phyloP scores from a whole-genome alignment of 805 yeast genomes.

The Candida patagonica region DNA sequence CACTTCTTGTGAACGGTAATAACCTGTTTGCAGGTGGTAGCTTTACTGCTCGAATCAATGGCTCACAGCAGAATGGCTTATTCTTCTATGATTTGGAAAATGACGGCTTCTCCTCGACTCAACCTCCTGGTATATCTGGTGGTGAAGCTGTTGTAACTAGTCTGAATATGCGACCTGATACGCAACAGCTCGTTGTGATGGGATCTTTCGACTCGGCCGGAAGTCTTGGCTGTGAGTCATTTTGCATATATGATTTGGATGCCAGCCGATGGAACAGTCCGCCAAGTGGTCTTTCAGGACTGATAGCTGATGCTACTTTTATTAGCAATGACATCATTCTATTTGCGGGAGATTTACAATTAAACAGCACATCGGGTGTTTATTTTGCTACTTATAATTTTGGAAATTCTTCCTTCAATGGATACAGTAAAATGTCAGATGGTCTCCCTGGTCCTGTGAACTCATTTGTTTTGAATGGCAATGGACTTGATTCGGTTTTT shows the following conservation, averaged over 20 bases:
- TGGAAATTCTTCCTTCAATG: slow-evolving; percentile 24
- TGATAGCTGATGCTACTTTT: slow-evolving; percentile 45
- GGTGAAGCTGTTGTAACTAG: slow-evolving; percentile 35
- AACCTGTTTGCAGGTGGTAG: slow-evolving; percentile 27
- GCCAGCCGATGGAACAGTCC: slow-evolving; percentile 47
- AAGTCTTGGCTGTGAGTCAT: slow-evolving; percentile 43
- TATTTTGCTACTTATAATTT: slow-evolving; percentile 51
- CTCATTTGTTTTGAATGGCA: slow-evolving; percentile 27
- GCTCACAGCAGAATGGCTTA: slow-evolving; percentile 34
- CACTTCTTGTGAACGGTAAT: slow-evolving; percentile 19
- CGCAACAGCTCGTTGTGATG: slow-evolving; percentile 50
- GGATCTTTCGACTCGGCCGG: slow-evolving; percentile 62
- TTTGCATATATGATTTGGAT: slow-evolving; percentile 57
- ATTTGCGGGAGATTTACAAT: slow-evolving; percentile 46
- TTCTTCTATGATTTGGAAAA: slow-evolving; percentile 42
- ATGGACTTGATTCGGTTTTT: slow-evolving; percentile 36
- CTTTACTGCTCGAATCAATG: slow-evolving; percentile 19
- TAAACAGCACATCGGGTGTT: slow-evolving; percentile 27
- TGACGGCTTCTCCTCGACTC: slow-evolving; percentile 34
- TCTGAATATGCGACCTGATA: slow-evolving; percentile 32
- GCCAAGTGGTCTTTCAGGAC: slow-evolving; percentile 37
- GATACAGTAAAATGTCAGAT: slow-evolving; percentile 14
- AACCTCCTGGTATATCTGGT: slow-evolving; percentile 39
- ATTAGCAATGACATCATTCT: slow-evolving; percentile 31
- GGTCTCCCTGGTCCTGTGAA: slow-evolving; percentile 22